phyloP scores from a whole-genome alignment of 1,284 basidiomycete species.

The Xerocomus nothofagi region DNA sequence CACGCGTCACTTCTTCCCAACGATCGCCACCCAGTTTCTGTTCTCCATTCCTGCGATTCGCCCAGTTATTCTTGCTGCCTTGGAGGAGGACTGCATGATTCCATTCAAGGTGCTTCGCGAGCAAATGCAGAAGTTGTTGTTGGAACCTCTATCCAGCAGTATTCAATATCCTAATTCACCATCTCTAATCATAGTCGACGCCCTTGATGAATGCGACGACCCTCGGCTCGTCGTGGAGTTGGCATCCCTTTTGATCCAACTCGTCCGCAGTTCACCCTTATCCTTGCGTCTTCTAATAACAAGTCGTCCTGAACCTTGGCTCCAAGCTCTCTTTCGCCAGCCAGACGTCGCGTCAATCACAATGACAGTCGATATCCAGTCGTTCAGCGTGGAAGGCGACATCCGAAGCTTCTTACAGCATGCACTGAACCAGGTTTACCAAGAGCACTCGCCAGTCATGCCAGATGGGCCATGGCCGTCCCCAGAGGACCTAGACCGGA shows the following conservation, averaged over 20 bases:
- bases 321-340: constrained; percentile 11
- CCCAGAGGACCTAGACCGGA: constrained; percentile 10
- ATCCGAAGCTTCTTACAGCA: constrained; percentile 18
- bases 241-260: constrained; percentile 9
- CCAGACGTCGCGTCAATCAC: constrained; percentile 7
- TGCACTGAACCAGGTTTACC: constrained; percentile 4
- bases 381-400: constrained; percentile 19
- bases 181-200: constrained; percentile 19
- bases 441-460: constrained; percentile 12
- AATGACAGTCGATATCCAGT: constrained; percentile 13
- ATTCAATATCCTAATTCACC: background rate
- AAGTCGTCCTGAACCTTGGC: constrained; percentile 18
- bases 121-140: constrained; percentile 20
- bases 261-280: constrained; percentile 6
- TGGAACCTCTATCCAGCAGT: constrained; percentile 12
- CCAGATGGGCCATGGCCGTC: constrained; percentile 17
- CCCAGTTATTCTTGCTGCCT: constrained; percentile 1
- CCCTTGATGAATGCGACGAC: constrained; percentile 28
- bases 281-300: constrained; percentile 20
- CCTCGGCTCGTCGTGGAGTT: constrained; percentile 13
- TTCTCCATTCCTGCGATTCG: constrained; percentile 6
- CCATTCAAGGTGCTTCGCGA: constrained; percentile 24
- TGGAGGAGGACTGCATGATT: constrained; percentile 23
- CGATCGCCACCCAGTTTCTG: constrained; percentile 14
- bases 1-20: constrained; percentile 15